A percentile compares a stretch with the other conserved stretches of the same genome.
phyloP scores from a whole-genome alignment of 495 filamentous ascomycete genomes.

The Penicillium manginii region DNA sequence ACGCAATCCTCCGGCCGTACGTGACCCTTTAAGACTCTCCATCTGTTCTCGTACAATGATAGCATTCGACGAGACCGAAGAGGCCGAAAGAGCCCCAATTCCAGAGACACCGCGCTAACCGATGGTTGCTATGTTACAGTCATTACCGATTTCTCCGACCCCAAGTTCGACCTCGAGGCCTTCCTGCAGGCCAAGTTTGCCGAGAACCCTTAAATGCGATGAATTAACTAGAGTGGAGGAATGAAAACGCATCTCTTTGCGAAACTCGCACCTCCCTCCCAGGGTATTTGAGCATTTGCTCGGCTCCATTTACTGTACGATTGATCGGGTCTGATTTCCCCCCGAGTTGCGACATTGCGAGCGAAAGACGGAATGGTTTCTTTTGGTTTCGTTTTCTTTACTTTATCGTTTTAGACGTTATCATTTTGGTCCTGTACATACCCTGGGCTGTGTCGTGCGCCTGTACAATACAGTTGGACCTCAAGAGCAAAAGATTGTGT shows the following conservation, averaged over 20 bases:
- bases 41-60: slow-evolving; percentile 2
- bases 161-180: slow-evolving; percentile 88
- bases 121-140: slow-evolving; percentile 52
- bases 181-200: slow-evolving; percentile 69
- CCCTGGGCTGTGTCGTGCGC: slow-evolving; percentile 51
- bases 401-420: slow-evolving; percentile 47
- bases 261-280: slow-evolving; percentile 38
- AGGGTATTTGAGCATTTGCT: slow-evolving; percentile 45
- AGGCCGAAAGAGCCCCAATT: slow-evolving; percentile 1
- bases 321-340: slow-evolving; percentile 52
- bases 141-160: slow-evolving; percentile 79
- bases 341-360: slow-evolving; percentile 52
- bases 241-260: slow-evolving; percentile 41
- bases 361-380: slow-evolving; percentile 50
- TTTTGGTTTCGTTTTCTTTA: slow-evolving; percentile 37
- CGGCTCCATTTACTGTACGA: slow-evolving; percentile 53
- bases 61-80: background rate
- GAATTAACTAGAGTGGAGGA: slow-evolving; percentile 35
- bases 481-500: slow-evolving; percentile 52
- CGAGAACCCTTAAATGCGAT: slow-evolving; percentile 51
- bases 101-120: slow-evolving; percentile 26
- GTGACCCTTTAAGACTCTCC: slow-evolving; percentile 31
- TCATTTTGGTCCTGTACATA: slow-evolving; percentile 54
- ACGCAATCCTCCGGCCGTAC: slow-evolving; percentile 60
- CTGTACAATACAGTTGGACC: slow-evolving; percentile 52